Conservation (phyloP, 1,139 yeast genomes). For the Kluyveromyces marxianus region DNA sequence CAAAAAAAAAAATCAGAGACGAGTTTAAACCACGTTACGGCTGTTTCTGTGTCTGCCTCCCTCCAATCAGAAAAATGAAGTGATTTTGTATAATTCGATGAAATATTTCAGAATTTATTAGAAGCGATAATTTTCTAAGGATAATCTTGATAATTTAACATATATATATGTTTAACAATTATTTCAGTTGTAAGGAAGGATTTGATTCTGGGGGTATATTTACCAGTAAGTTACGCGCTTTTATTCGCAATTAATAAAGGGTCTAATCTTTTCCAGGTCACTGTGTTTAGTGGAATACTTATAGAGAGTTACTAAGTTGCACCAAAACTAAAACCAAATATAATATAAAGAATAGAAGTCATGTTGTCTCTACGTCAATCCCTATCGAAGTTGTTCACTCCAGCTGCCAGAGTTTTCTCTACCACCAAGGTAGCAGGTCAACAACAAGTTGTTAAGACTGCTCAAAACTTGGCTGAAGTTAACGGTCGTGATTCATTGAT, state of each 20-base stretch:
- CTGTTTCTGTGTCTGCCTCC: background rate
- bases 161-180: background rate
- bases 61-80: background rate
- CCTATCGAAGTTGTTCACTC: slow-evolving; percentile 18
- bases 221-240: too few species aligned
- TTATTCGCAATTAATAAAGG: too few species aligned
- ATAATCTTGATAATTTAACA: background rate
- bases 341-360: too few species aligned
- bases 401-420: slow-evolving; percentile 26
- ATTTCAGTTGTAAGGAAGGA: too few species aligned
- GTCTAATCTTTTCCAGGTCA: background rate
- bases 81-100: background rate
- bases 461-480: slow-evolving; percentile 66
- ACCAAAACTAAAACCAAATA: background rate
- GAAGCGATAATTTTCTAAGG: background rate
- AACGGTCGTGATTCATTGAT: slow-evolving; percentile 73
- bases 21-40: too few species aligned
- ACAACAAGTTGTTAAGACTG: slow-evolving; percentile 47
- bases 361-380: slow-evolving; percentile 25
- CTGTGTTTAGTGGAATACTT: background rate
- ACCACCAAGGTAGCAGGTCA: slow-evolving; percentile 21
- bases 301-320: background rate
- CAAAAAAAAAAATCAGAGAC: too few species aligned
- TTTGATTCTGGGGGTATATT: too few species aligned
- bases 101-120: too few species aligned